Conservation (phyloP, 2,329 filamentous ascomycete species). For the Calonectria ilicicola region DNA sequence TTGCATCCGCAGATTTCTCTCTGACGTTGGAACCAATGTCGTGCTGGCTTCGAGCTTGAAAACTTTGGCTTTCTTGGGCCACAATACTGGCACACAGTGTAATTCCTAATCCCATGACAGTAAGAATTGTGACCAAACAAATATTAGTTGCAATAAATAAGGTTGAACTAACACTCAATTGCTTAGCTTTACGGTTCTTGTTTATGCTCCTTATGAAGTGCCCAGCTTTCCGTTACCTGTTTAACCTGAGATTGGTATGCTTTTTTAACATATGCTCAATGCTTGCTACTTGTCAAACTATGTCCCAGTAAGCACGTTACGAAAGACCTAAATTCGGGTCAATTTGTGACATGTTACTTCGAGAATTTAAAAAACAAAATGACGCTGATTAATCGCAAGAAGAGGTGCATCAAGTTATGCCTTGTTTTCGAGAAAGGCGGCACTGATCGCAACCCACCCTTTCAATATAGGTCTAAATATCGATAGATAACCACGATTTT, state of each 20-base stretch:
- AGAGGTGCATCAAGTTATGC: background rate
- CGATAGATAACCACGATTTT: too few species aligned
- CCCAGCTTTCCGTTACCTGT: background rate
- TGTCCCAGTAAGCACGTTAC: background rate
- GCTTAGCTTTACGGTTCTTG: background rate
- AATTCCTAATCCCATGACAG: background rate
- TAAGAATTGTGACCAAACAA: background rate
- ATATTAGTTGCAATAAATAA: background rate
- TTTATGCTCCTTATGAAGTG: background rate
- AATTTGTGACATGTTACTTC: too few species aligned
- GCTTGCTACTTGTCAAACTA: background rate
- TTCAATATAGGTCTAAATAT: background rate
- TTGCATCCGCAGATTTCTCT: background rate
- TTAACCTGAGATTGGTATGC: background rate
- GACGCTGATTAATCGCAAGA: background rate
- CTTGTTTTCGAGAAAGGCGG: background rate
- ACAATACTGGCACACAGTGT: background rate
- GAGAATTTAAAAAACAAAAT: too few species aligned
- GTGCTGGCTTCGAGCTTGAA: background rate
- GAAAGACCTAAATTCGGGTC: too few species aligned
- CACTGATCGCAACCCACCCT: background rate
- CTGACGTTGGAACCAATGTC: background rate
- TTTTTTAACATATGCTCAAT: background rate
- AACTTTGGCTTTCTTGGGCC: background rate
- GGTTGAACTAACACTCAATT: background rate